Evolutionary conservation across 352 stramenopile genomes (phyloP), one percentile per base, ranked within the genome.

Genomic region (Phytophthora crassamura): DNA sequence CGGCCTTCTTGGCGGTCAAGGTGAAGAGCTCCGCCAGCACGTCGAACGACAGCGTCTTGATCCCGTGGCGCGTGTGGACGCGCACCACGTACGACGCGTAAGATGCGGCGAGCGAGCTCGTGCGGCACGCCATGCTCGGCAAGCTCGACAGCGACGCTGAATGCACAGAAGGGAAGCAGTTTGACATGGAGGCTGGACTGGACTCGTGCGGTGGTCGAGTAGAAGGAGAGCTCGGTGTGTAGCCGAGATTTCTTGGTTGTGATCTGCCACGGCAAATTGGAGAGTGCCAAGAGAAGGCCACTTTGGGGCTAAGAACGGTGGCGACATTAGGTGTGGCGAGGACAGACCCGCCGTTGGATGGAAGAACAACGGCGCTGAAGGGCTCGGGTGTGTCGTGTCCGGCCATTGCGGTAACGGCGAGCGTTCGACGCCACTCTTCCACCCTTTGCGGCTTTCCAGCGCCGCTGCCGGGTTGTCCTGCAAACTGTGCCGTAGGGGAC

Each of bases 41-140:
- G 52, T 92, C 79, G 57, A 92, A 92, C 3, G 84, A 89, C 47
- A 92, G 69, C n/a, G 84, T 92, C 49, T 87, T 89, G 74, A 92
- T 92, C 39, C 77, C 80, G 61, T 89, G 75, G 28, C 72, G 75
- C 5, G 80, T 89, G 64, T 89, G 80, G 20, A 89, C 80, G 18
- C 80, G 80, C 15, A 89, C 80, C 30, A 85, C 69, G 47, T 86
- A 85, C 20, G 75, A 85, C 12, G 78, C 68, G 67, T 85, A 88
- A 20, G 75, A 84, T 4, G 67, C 59, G 39, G 74, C 78, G 40
- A 84, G 71, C 5, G 68, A 65, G 47, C 20, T 74, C 16, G 74
- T 67, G 49, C 59, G 56, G 40, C 38, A 56, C 8, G 42, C 15
- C 52, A 67, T 53, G 38, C 36, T 33, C 49, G 58, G 33, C 36